These are phyloP conservation scores for Ustulina deusta DNA, from an alignment of 2,329 filamentous ascomycete genomes.

Conservation along the genomic window DNA sequence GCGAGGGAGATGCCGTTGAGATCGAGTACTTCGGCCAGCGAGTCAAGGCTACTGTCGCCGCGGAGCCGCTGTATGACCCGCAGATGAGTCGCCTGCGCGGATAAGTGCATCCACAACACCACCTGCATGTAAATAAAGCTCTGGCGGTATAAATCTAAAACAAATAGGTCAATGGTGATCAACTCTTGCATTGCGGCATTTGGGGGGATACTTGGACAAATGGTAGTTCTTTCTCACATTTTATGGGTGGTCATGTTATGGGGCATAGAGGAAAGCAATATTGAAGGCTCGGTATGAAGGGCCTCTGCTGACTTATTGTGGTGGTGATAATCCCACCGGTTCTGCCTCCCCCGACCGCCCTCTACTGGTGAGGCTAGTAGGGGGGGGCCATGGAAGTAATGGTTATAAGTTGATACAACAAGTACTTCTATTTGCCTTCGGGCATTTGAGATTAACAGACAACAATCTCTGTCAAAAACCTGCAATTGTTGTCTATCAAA, in stretches of 20 bases:
- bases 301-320: too few species aligned
- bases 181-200: background rate
- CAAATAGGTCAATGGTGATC: background rate
- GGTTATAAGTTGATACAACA: too few species aligned
- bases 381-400: too few species aligned
- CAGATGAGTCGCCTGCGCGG: slow-evolving; percentile 34
- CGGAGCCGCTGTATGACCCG: slow-evolving; percentile 38
- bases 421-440: too few species aligned
- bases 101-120: background rate
- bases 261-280: background rate
- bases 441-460: too few species aligned
- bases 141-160: too few species aligned
- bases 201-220: background rate
- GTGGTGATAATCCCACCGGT: too few species aligned
- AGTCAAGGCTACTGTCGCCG: slow-evolving; percentile 33
- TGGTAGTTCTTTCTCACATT: background rate
- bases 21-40: slow-evolving; percentile 39
- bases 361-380: too few species aligned
- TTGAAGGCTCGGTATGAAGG: too few species aligned
- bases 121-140: background rate
- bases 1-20: slow-evolving; percentile 32
- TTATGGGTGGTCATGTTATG: background rate
- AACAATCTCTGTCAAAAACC: too few species aligned
- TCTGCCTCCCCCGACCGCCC: too few species aligned
- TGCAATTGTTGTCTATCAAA: too few species aligned